A percentile compares a stretch with the other conserved stretches of the same genome.
Conservation (phyloP, 805 yeast species). For the Scheffersomyces coipomensis region DNA sequence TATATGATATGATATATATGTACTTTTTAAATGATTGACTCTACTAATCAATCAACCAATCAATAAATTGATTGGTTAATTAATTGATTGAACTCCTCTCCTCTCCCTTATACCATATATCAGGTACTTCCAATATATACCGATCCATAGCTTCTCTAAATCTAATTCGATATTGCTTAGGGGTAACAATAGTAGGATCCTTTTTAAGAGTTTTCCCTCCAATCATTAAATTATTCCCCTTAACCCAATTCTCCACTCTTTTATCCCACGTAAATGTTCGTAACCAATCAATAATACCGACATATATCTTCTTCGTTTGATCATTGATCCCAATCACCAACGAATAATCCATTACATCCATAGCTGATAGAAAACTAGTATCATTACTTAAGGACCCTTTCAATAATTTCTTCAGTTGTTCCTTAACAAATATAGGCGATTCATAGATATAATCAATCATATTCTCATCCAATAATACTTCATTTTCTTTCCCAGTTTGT, state of each 20-base stretch:
- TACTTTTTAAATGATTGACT: no score
- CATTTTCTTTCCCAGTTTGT: conserved; percentile 93
- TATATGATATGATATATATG: no score
- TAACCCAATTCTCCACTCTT: conserved; percentile 97
- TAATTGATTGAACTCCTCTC: no score
- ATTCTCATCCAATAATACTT: conserved; percentile 91
- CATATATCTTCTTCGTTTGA: conserved; percentile 62
- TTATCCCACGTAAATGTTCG: conserved; percentile 99
- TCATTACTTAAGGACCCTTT: conserved; percentile 94
- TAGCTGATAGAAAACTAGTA: conserved; percentile 86
- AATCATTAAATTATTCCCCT: conserved; percentile 73
- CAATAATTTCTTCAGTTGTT: conserved; percentile 81
- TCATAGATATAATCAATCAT: conserved; percentile 98
- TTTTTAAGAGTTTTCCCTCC: conserved; percentile 79
- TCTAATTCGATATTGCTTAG: conserved; percentile 89
- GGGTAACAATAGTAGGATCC: conserved; percentile 96
- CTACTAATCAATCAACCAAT: no score
- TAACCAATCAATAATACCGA: conserved; percentile 92
- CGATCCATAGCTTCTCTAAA: conserved; percentile 98
- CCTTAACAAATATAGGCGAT: conserved; percentile 90
- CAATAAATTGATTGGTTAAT: no score
- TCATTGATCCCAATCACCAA: conserved; percentile 88
- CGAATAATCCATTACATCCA: conserved; percentile 99
- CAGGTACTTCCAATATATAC: conserved; percentile 93
- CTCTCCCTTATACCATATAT: conserved; percentile 47